Evolutionary conservation across 495 filamentous ascomycete species (phyloP), one percentile per base, ranked within the genome.

Genomic region (Glonium stellatum): DNA sequence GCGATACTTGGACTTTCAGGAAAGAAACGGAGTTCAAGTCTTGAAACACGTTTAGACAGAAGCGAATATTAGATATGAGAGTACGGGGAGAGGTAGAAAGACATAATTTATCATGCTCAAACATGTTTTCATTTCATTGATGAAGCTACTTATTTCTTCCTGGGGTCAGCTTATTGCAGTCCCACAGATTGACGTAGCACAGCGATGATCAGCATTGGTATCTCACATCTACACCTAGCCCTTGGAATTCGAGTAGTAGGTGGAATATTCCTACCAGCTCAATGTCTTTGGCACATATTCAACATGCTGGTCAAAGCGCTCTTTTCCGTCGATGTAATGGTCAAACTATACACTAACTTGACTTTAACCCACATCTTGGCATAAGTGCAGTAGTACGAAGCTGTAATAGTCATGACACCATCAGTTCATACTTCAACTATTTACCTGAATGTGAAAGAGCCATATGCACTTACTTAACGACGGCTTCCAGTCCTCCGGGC

Each of bases 401-500:
- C 79, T 70, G 12, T 9, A 22, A 49, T 12, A 34, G 18, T 53
- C 12, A 44, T 18, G 13, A 8, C 12, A 36, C 21, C 10, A 31
- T 69, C 23, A 63, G 48, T 56, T 34, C 9, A n/a, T 39, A n/a
- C 31, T 11, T 27, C 6, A n/a, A 55, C n/a, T 11, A 10, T 31
- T n/a, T 41, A 34, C 3, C 4, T 18, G 9, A 54, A 25, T 52
- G 27, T 57, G 19, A 35, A 12, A 12, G 15, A 4, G 15, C 12
- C 19, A 19, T 19, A 36, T 27, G 44, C 6, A 67, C 63, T 59
- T 71, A 82, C 79, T 64, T 21, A 87, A 72, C 0, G 84, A 79
- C 9, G 87, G 87, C 77, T 89, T 85, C 87, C 87, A 91, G 4
- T 67, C 68, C 65, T 91, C 87, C 0, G 87, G 87, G 12, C 81